Percentiles rank a stretch among this genome's conserved stretches.
Evolutionary conservation across 139 green algal species (phyloP).

Genomic region (Coelastrella sp.): DNA sequence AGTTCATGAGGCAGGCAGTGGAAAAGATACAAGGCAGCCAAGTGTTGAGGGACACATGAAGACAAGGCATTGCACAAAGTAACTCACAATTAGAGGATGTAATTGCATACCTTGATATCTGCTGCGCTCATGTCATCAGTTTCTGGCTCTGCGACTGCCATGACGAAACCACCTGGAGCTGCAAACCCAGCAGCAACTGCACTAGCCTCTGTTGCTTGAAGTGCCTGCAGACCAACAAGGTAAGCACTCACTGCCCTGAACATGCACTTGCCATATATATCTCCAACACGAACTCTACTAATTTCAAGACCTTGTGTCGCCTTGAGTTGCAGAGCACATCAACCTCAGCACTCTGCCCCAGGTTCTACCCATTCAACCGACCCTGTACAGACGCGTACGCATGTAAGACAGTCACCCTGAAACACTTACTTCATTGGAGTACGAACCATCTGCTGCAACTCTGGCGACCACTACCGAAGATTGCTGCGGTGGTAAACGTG

Average conservation of each 20-base stretch:
- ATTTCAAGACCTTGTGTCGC: background rate
- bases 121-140: conserved; percentile 47
- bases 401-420: too few species aligned
- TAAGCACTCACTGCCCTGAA: background rate
- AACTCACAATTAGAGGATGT: background rate
- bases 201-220: background rate
- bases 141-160: conserved; percentile 28
- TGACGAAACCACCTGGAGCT: background rate
- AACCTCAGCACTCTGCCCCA: background rate
- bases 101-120: conserved; percentile 43
- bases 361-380: background rate
- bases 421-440: background rate
- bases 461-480: background rate
- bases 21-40: too few species aligned
- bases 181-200: background rate
- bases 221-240: background rate
- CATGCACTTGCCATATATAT: background rate
- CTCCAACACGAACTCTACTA: background rate
- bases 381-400: background rate
- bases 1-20: too few species aligned
- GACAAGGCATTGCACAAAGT: too few species aligned
- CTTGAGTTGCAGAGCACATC: background rate
- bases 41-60: too few species aligned
- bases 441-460: background rate
- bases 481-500: background rate